Base-by-base conservation (phyloP, 1,284 basidiomycete genomes). In the Ceratobasidium sp. region DNA sequence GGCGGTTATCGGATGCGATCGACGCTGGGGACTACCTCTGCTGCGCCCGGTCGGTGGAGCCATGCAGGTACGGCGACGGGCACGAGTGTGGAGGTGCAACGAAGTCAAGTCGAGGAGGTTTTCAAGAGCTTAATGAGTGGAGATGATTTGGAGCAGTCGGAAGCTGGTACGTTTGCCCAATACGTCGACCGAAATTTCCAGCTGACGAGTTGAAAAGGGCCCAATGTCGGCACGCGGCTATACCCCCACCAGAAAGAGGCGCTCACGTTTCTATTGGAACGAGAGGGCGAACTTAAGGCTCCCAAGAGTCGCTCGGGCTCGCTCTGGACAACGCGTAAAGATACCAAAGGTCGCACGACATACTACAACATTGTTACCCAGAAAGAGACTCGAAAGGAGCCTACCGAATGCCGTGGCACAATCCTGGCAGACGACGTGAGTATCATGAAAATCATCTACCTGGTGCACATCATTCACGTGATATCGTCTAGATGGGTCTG, bases 171-270 rank as follows among this genome's bases (percentile, higher is more conserved):
- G 87, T 86, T 45, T 21, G 2, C 10, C 53, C 28, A 18, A 32
- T 45, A 30, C 3, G 41, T 48, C 62, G 23, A 26, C 61, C 39
- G 36, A 36, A 41, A 0, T 12, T 9, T 8, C 18, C 74, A 61
- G 77, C 72, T 79, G 72, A 76, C 55, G 73, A 23, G 1, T 77
- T 75, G 72, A 78, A 30, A 32, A 95, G 93, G 85, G 55, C 81
- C 87, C n/a, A 89, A 94, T 78, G 89, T 99, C 74, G 90, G 89
- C 41, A 97, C 97, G n/a, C 85, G 82, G 53, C 84, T 99, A 8
- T 98, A 98, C 81, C 93, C 96, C 18, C 97, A 99, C 83, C 97
- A 99, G 83, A 97, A 97, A 83, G 97, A 97, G 81, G 97, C 96
- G 26, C 85, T 99, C 26, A 95, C 96, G 0, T 99, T 99, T 81